These are phyloP conservation scores for Lactarius sp. DNA, from an alignment of 768 basidiomycete genomes.

Conservation along the genomic window DNA sequence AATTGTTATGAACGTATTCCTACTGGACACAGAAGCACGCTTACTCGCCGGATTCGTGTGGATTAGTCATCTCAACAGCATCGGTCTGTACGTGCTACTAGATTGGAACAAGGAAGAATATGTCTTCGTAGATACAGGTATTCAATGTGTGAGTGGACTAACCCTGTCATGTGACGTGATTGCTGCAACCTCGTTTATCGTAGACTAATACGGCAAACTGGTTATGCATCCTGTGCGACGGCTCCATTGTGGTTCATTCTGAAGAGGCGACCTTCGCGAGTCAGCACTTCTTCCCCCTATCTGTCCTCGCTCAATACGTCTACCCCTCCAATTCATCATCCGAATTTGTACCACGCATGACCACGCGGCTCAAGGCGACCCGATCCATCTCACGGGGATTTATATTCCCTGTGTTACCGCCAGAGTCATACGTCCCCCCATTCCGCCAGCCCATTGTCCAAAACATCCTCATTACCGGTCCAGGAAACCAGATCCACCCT, in stretches of 20 bases:
- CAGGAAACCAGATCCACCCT: background rate
- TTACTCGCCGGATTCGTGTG: slow-evolving; percentile 71
- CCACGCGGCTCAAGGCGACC: slow-evolving; percentile 26
- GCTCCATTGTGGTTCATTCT: slow-evolving; percentile 67
- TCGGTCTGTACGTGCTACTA: slow-evolving; percentile 57
- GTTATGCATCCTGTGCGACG: slow-evolving; percentile 67
- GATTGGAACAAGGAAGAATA: slow-evolving; percentile 66
- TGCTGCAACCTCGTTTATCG: background rate
- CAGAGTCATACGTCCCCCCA: slow-evolving; percentile 17
- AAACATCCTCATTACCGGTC: slow-evolving; percentile 1
- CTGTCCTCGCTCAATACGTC: slow-evolving; percentile 32
- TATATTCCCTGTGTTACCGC: slow-evolving; percentile 25
- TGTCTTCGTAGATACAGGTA: slow-evolving; percentile 68
- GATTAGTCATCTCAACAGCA: slow-evolving; percentile 50
- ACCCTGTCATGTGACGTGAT: background rate
- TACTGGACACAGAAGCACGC: slow-evolving; percentile 58
- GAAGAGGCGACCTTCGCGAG: slow-evolving; percentile 62
- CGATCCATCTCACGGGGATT: slow-evolving; percentile 27
- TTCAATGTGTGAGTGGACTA: slow-evolving; percentile 56
- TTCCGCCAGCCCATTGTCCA: slow-evolving; percentile 22
- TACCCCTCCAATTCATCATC: slow-evolving; percentile 23
- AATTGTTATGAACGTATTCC: slow-evolving; percentile 73
- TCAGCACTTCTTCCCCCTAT: slow-evolving; percentile 64
- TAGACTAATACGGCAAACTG: slow-evolving; percentile 67
- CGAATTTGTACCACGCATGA: slow-evolving; percentile 27